These are phyloP conservation scores for Mortierella sp. DNA, from an alignment of 371 early-diverging fungal species.

Conservation along the genomic window DNA sequence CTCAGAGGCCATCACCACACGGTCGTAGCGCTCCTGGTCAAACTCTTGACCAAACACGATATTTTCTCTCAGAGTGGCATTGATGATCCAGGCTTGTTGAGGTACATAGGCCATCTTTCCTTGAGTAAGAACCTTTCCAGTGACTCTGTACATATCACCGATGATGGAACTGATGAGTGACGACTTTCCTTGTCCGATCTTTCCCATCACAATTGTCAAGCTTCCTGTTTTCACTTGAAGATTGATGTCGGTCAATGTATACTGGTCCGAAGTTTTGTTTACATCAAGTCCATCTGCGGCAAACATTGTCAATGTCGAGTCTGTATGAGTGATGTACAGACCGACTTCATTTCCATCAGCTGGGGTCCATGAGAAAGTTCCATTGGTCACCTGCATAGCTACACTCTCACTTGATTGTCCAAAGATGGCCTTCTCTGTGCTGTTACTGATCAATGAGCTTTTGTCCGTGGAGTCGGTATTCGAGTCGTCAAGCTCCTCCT, in stretches of 20 bases:
- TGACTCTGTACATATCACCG: constrained; percentile 68
- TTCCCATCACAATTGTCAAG: constrained; percentile 82
- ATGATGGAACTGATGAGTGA: constrained; percentile 79
- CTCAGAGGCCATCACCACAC: constrained; percentile 67
- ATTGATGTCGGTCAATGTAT: constrained; percentile 57
- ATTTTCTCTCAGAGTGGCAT: constrained; percentile 87
- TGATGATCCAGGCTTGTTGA: constrained; percentile 94
- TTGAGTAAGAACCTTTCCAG: constrained; percentile 43
- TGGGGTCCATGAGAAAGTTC: too few relatives aligned
- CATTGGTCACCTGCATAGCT: too few relatives aligned
- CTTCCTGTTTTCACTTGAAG: constrained; percentile 68
- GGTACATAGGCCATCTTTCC: constrained; percentile 75
- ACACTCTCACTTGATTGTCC: too few relatives aligned
- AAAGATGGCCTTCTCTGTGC: too few relatives aligned
- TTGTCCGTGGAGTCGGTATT: too few relatives aligned
- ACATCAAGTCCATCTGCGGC: too few relatives aligned
- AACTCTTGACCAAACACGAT: constrained; percentile 87
- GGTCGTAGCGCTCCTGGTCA: constrained; percentile 78
- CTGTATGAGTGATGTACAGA: too few relatives aligned
- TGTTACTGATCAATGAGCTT: too few relatives aligned
- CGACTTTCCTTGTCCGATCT: constrained; percentile 86
- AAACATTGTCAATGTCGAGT: too few relatives aligned
- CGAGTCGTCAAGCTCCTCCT: constrained; percentile 29
- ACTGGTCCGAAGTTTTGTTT: not conserved
- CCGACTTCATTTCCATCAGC: too few relatives aligned